A percentile compares a stretch with the other conserved stretches of the same genome.
Conservation (phyloP, 805 yeast genomes). For the Clavispora phyllophila region DNA sequence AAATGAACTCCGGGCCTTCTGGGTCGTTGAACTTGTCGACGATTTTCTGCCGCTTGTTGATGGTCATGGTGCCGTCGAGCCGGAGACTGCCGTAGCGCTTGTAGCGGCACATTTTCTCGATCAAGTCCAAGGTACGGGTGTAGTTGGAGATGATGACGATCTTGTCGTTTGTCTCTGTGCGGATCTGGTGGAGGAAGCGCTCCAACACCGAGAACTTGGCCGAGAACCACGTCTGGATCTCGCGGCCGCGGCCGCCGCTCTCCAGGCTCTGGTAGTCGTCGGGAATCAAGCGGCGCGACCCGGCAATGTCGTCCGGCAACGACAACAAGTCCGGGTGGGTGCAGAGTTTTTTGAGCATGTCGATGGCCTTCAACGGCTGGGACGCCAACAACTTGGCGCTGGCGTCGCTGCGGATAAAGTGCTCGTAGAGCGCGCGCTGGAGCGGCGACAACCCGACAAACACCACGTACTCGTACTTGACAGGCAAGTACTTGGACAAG, state of each 20-base stretch:
- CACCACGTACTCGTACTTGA: conserved; percentile 95
- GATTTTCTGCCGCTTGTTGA: conserved; percentile 85
- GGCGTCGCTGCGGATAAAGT: conserved; percentile 75
- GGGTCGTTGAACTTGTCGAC: conserved; percentile 93
- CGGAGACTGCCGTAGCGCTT: conserved; percentile 73
- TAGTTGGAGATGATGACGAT: conserved; percentile 92
- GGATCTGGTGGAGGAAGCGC: conserved; percentile 73
- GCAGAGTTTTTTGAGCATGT: conserved; percentile 81
- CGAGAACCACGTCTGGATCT: conserved; percentile 74
- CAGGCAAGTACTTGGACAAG: conserved; percentile 87
- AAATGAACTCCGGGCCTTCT: conserved; percentile 79
- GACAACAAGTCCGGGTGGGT: conserved; percentile 87
- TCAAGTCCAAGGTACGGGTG: conserved; percentile 87
- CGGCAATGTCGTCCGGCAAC: conserved; percentile 73
- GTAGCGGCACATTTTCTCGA: conserved; percentile 78
- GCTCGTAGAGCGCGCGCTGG: conserved; percentile 66
- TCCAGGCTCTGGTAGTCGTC: conserved; percentile 50
- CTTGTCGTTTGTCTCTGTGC: conserved; percentile 83
- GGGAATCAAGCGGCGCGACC: conserved; percentile 62
- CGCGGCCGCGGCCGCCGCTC: conserved; percentile 56
- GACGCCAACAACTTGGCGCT: conserved; percentile 61
- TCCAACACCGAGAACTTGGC: conserved; percentile 85
- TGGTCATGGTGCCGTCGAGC: conserved; percentile 88
- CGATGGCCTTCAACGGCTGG: conserved; percentile 88
- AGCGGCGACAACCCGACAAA: conserved; percentile 79